Base-by-base conservation (phyloP, 441 rosid genomes). In the Euphorbia schlechtendalii region DNA sequence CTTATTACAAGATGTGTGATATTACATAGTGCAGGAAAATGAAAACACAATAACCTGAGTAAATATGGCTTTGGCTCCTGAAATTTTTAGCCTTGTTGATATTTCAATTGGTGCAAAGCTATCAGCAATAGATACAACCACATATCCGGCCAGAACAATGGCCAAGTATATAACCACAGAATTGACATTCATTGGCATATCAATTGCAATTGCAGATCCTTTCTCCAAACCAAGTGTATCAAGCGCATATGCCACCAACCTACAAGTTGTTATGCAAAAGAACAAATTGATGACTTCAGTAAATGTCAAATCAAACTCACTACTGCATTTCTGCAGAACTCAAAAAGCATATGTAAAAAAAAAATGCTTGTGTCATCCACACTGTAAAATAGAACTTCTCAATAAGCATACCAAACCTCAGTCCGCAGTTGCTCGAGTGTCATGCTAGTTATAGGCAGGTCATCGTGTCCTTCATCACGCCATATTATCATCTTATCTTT, bases 41-140 rank as follows among this genome's bases (percentile, higher is more conserved):
- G 18, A 62, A 51, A 58, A 41, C 52, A 8, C 15, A 55, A 56
- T 40, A 43, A 92, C 98, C 96, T 92, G 98, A 66, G 96, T 88
- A 75, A 92, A 90, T 67, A 92, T 84, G 62, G 92, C 98, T 77
- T 82, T 85, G 2, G 98, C 89, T 71, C 80, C 67, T 61, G 98
- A 88, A 69, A 92, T 84, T 79, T 68, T 84, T 69, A 92, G 94
- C 78, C 98, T 82, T 11, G 88, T 85, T 65, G 97, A 81, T 78
- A 92, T 90, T 73, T 92, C 98, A 66, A 48, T 30, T 1, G 97
- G 69, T 59, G 96, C 94, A 74, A 92, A 92, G 75, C 97, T 92
- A 73, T 92, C 98, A n/a, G 98, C 98, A 66, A 92, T 90, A 7
- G 98, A 92, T 40, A 92, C 98, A 82, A 92, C 94, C 3, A 82